phyloP scores from a whole-genome alignment of 352 stramenopile genomes.

The Phytophthora lateralis region DNA sequence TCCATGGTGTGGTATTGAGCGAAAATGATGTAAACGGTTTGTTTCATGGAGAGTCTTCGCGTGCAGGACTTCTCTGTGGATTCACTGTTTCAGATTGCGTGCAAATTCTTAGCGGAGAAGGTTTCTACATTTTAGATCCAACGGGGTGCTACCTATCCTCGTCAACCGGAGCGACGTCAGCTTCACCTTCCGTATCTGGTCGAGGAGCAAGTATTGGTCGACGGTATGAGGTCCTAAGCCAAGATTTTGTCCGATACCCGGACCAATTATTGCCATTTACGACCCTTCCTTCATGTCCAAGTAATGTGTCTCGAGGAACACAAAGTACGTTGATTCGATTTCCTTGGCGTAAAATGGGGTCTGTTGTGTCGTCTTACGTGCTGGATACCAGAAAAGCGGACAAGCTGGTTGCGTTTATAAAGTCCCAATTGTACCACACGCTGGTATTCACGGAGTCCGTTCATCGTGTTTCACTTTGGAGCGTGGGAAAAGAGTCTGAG shows the following conservation, averaged over 20 bases:
- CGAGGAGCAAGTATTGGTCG: constrained; percentile 36
- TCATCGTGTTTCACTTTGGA: constrained; percentile 65
- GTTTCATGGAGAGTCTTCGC: constrained; percentile 56
- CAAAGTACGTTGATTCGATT: constrained; percentile 75
- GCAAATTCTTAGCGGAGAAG: constrained; percentile 78
- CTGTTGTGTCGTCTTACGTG: constrained; percentile 45
- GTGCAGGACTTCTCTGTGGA: constrained; percentile 56
- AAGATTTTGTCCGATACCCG: constrained; percentile 72
- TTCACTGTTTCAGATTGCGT: constrained; percentile 79
- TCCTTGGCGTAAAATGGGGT: constrained; percentile 58
- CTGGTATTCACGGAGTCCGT: constrained; percentile 76
- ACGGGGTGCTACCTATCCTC: constrained; percentile 50
- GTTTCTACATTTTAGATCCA: constrained; percentile 81
- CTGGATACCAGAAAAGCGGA: constrained; percentile 33
- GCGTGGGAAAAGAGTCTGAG: constrained; percentile 67
- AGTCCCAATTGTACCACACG: constrained; percentile 54
- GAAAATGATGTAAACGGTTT: constrained; percentile 58
- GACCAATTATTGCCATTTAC: constrained; percentile 79
- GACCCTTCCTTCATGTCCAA: constrained; percentile 62
- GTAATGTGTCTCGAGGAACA: constrained; percentile 54
- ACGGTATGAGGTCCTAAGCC: constrained; percentile 61
- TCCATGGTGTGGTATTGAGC: constrained; percentile 61
- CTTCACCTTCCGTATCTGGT: constrained; percentile 4
- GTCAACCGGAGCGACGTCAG: constrained; percentile 18
- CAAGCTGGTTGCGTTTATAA: constrained; percentile 47